Evolutionary conservation across 345 rosid genomes (phyloP), one percentile per base, ranked within the genome.

Genomic region (Firmiana major): DNA sequence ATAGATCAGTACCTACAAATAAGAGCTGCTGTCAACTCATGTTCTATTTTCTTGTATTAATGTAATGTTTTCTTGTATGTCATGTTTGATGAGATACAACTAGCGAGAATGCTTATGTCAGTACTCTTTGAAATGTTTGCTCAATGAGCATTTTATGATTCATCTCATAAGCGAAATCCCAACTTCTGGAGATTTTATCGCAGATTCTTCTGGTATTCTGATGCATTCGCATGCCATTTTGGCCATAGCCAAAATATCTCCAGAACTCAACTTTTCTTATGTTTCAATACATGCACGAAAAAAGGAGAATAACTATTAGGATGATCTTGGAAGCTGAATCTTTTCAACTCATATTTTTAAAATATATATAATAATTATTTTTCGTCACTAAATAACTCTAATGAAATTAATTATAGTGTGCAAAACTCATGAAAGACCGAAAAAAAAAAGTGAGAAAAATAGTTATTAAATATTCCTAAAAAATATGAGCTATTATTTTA

Each of bases 21-120:
- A 77, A 83, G 79, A 22, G 77, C 45, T 40, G 54, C n/a, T 49
- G 72, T 42, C 6, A 19, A 48, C 57, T 74, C 43, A 7, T 77
- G 63, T 51, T n/a, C 11, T 71, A 51, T 13, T 64, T 46, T 65
- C 80, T 55, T 54, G 71, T 66, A 9, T 63, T 49, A 43, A 28
- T 13, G 40, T 49, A 49, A 16, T 51, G 69, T n/a, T 73, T 58
- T 59, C 78, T 73, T 57, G 34, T 76, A 12, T 62, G 31, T 70
- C 0, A 4, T 42, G 17, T 17, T 42, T 19, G 36, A 68, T 49
- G 45, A 49, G 36, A 59, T 17, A 19, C 36, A 15, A 1, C 31
- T 5, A 17, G 54, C 21, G 67, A 31, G 53, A 54, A 63, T 57
- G 75, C 34, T 59, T 22, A 7, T 74, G 22, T 58, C 53, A 42